phyloP scores from a whole-genome alignment of 305 asterid genomes.

The Solanum chacoense region DNA sequence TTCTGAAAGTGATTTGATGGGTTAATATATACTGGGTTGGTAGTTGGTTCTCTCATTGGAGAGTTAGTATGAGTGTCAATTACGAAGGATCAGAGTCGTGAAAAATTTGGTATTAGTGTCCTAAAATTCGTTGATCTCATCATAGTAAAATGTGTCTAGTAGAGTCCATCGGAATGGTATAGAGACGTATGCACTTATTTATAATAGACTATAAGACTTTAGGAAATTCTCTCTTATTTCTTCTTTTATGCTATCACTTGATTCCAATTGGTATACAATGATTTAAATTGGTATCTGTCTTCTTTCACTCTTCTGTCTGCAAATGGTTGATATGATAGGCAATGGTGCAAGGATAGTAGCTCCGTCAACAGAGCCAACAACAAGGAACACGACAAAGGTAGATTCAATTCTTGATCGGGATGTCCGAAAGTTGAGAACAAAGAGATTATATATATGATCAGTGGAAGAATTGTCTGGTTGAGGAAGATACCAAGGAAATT shows the following conservation, averaged over 20 bases:
- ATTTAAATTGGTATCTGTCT: too few species aligned
- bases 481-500: background rate
- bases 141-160: background rate
- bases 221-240: background rate
- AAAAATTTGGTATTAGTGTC: background rate
- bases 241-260: too few species aligned
- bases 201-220: background rate
- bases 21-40: background rate
- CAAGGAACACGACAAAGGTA: background rate
- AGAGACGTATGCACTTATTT: background rate
- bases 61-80: background rate
- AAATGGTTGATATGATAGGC: background rate
- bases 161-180: background rate
- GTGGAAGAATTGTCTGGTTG: too few species aligned
- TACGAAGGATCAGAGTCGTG: background rate
- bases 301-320: background rate
- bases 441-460: background rate
- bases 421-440: background rate
- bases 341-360: background rate
- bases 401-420: background rate
- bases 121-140: background rate
- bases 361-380: background rate
- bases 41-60: background rate
- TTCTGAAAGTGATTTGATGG: background rate
- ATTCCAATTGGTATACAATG: background rate